phyloP scores from a whole-genome alignment of 73 alveolate genomes.

The Tetrahymena elliotti region DNA sequence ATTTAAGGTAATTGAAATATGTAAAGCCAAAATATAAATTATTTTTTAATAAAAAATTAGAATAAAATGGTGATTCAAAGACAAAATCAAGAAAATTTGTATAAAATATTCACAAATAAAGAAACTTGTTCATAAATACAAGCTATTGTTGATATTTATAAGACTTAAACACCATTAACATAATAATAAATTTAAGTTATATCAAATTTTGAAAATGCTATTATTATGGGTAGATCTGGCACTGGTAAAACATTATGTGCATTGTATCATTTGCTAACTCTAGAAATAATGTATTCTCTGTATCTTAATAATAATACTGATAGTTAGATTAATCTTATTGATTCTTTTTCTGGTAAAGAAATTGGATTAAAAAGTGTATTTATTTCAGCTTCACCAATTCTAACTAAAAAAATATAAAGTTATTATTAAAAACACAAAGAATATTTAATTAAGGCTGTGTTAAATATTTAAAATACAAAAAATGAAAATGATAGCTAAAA shows the following conservation, averaged over 20 bases:
- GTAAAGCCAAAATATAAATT: not conserved
- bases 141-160: not conserved
- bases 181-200: not conserved
- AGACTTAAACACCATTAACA: not conserved
- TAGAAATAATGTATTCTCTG: not conserved
- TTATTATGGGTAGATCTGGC: not conserved
- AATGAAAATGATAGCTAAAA: not conserved
- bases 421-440: not conserved
- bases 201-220: not conserved
- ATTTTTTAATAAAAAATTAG: not conserved
- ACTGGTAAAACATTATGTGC: not conserved
- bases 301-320: not conserved
- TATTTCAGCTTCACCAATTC: not conserved
- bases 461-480: no score
- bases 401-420: not conserved
- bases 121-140: not conserved
- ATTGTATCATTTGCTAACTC: not conserved
- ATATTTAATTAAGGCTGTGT: not conserved
- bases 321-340: not conserved
- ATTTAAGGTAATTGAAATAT: not conserved
- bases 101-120: no score
- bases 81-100: no score
- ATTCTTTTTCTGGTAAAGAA: not conserved
- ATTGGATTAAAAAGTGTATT: not conserved
- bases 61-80: not conserved